Evolutionary conservation across 305 asterid genomes (phyloP).

Genomic region (Fraxinus sp.): DNA sequence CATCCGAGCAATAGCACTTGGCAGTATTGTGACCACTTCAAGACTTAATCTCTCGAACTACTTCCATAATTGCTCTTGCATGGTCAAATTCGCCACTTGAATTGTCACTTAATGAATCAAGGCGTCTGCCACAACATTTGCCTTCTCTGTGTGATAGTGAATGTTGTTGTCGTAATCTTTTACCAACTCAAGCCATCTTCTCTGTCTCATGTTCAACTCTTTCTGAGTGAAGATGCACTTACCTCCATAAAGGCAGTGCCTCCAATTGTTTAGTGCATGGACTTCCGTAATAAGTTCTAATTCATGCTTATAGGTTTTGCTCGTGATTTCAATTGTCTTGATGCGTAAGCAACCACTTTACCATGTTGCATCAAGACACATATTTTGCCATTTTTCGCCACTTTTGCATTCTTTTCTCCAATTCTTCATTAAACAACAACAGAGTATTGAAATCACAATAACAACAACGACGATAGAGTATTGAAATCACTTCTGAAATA

Average conservation of each 20-base stretch:
- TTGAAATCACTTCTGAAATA: too few species aligned
- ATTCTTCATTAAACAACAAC: too few species aligned
- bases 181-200: not conserved
- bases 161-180: not conserved
- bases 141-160: not conserved
- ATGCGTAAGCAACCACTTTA: not conserved
- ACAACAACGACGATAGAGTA: too few species aligned
- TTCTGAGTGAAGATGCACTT: not conserved
- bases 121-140: not conserved
- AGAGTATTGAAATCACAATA: too few species aligned
- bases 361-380: too few species aligned
- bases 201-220: not conserved
- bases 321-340: not conserved
- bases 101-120: too few species aligned
- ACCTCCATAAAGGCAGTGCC: too few species aligned
- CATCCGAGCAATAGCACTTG: not conserved
- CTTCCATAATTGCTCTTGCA: too few species aligned
- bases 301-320: not conserved
- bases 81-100: not conserved
- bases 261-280: not conserved
- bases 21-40: not conserved
- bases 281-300: not conserved
- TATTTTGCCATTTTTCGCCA: too few species aligned
- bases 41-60: not conserved
- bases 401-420: too few species aligned